Evolutionary conservation across 2,329 filamentous ascomycete genomes (phyloP).

Genomic region (Diplodia sapinea): DNA sequence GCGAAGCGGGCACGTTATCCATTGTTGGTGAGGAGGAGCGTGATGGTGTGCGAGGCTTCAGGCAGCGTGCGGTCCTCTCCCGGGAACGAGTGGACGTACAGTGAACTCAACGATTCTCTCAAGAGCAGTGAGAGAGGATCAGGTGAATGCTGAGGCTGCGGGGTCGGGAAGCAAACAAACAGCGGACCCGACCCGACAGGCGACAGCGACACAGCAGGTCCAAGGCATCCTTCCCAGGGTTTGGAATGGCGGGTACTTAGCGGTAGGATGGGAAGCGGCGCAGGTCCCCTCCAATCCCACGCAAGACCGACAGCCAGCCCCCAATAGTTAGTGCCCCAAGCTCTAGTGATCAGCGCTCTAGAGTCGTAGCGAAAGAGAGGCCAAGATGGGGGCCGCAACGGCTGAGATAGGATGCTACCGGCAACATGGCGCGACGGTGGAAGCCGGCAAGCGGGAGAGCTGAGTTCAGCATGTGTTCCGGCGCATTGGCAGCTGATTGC

Average conservation of each 20-base stretch:
- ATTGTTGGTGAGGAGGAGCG: constrained; percentile 27
- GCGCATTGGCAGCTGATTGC: not conserved
- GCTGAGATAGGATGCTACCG: not conserved
- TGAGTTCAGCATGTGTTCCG: too few species aligned
- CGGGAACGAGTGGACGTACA: not conserved
- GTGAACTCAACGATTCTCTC: not conserved
- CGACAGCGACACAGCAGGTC: not conserved
- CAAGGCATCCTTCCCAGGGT: not conserved
- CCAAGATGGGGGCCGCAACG: constrained; percentile 6
- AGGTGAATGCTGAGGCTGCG: not conserved
- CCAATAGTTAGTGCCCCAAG: constrained; percentile 8
- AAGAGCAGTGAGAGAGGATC: not conserved
- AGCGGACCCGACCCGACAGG: not conserved
- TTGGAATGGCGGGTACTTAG: not conserved
- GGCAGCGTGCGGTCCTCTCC: not conserved
- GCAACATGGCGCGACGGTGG: too few species aligned
- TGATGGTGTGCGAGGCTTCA: too few species aligned
- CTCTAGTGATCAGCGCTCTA: constrained; percentile 11
- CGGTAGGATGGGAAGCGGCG: constrained; percentile 12
- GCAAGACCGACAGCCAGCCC: not conserved
- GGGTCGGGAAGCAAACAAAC: not conserved
- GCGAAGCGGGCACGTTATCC: constrained; percentile 41
- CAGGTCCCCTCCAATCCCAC: constrained; percentile 21
- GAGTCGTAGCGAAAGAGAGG: not conserved
- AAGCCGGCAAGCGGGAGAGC: not conserved